A percentile compares a stretch with the other conserved stretches of the same genome.
These are phyloP conservation scores for Amaranthus cruentus DNA, from an alignment of 148 eudicot genomes.

Conservation along the genomic window DNA sequence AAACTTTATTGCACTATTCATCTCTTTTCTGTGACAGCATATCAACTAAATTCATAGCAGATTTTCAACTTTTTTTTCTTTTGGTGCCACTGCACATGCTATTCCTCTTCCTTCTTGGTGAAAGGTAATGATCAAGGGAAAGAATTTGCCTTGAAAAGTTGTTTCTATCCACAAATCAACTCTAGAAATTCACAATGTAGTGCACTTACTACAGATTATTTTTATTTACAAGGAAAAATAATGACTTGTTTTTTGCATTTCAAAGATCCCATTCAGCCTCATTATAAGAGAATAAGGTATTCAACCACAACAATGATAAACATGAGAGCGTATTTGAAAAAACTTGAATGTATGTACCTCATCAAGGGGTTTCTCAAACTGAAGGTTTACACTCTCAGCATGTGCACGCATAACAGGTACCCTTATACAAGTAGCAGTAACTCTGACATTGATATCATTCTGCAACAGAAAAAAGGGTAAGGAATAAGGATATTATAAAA, in stretches of 20 bases:
- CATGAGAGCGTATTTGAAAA: neutral
- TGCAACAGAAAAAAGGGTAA: constrained; percentile 22
- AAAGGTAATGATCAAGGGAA: neutral
- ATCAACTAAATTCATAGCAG: too few relatives aligned
- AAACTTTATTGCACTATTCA: too few relatives aligned
- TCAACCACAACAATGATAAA: neutral
- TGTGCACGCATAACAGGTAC: constrained; percentile 94
- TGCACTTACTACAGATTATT: neutral
- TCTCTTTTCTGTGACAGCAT: too few relatives aligned
- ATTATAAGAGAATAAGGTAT: neutral
- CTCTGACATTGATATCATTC: constrained; percentile 66
- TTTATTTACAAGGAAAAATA: neutral
- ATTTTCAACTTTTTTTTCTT: neutral
- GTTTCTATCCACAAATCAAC: neutral
- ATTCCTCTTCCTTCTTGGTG: neutral
- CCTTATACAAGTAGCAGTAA: constrained; percentile 84
- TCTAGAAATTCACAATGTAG: neutral
- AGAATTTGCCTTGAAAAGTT: neutral
- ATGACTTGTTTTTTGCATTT: neutral
- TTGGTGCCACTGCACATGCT: neutral
- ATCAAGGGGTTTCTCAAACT: constrained; percentile 83
- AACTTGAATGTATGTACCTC: constrained; percentile 51
- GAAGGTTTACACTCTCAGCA: constrained; percentile 94
- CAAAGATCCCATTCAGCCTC: neutral
- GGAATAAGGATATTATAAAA: constrained; percentile 2